These are phyloP conservation scores for Podospora didyma DNA, from an alignment of 495 filamentous ascomycete genomes.

Conservation along the genomic window DNA sequence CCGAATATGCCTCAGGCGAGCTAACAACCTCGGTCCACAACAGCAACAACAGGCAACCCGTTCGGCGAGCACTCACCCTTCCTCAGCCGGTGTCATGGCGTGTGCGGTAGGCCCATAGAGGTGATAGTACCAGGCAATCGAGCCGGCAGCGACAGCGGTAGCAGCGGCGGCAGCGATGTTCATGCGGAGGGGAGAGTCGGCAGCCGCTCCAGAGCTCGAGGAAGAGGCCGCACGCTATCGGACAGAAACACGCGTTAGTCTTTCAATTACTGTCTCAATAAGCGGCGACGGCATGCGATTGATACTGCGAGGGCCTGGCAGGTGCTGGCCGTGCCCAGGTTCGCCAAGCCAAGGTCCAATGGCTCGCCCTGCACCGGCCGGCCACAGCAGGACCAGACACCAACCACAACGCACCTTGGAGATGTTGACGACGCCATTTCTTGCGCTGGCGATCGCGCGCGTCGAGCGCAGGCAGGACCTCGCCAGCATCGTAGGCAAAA, in stretches of 20 bases:
- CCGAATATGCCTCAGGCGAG: conserved; percentile 32
- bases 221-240: conserved; percentile 59
- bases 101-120: conserved; percentile 83
- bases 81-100: conserved; percentile 90
- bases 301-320: neutral
- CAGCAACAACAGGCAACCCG: neutral
- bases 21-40: conserved; percentile 17
- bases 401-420: conserved; percentile 51
- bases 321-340: too few relatives aligned
- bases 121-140: conserved; percentile 92
- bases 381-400: neutral
- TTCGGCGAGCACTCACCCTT: conserved; percentile 72
- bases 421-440: conserved; percentile 55
- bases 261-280: too few relatives aligned
- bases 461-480: conserved; percentile 76
- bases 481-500: conserved; percentile 74
- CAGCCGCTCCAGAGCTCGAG: conserved; percentile 53
- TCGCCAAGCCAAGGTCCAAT: neutral
- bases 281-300: neutral
- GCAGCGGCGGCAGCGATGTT: conserved; percentile 80
- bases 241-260: conserved; percentile 21
- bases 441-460: conserved; percentile 70
- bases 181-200: conserved; percentile 58
- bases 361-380: neutral
- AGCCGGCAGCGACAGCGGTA: conserved; percentile 79